These are phyloP conservation scores for Gryganskiella cystojenkinii DNA, from an alignment of 192 early-diverging fungal species.

Conservation along the genomic window DNA sequence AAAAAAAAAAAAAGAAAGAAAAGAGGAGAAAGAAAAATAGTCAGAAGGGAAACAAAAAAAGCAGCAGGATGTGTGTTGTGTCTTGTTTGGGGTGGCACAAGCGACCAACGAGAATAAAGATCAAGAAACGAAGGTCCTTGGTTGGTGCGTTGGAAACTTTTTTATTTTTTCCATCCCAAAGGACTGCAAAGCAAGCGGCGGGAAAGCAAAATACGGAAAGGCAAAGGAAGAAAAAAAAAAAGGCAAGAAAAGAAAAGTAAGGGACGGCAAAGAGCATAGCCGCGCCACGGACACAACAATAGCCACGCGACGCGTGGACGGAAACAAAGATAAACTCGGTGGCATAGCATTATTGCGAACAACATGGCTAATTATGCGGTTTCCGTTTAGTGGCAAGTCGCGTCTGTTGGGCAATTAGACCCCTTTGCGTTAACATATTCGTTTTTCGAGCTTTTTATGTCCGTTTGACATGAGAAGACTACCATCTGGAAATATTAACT, in stretches of 20 bases:
- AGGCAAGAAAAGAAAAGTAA: conserved; percentile 1
- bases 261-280: neutral
- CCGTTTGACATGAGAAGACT: no score
- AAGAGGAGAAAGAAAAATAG: conserved; percentile 1
- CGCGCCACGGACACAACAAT: no score
- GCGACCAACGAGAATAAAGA: neutral
- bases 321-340: no score
- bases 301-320: no score
- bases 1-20: neutral
- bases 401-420: neutral
- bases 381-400: no score
- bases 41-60: neutral
- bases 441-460: no score
- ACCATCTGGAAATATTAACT: no score
- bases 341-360: no score
- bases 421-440: neutral
- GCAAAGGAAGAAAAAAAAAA: neutral
- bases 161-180: no score
- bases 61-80: neutral
- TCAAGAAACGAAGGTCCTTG: neutral
- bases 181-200: neutral
- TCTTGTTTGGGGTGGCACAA: neutral
- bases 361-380: no score
- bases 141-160: no score
- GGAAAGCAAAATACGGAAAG: neutral